Conservation (phyloP, 192 early-diverging fungal genomes). For the Kappamyces sp. region DNA sequence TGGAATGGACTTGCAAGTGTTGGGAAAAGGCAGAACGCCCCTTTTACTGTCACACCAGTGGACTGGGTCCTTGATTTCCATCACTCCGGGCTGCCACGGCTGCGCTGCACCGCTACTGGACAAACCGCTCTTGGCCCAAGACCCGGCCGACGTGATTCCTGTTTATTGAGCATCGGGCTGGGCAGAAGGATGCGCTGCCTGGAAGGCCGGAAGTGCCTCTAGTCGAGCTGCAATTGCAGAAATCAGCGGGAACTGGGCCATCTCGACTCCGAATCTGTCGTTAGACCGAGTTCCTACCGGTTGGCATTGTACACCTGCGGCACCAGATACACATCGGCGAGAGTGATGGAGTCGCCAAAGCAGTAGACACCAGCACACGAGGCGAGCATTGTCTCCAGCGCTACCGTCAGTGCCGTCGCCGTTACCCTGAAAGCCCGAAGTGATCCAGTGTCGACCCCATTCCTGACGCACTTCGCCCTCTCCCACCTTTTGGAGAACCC, state of each 20-base stretch:
- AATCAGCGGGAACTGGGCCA: slow-evolving; percentile 65
- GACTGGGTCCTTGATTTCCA: too few species aligned
- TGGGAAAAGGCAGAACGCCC: too few species aligned
- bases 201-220: slow-evolving; percentile 59
- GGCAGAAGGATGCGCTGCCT: slow-evolving; percentile 22
- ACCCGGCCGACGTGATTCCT: too few species aligned
- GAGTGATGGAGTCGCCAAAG: slow-evolving; percentile 71
- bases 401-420: slow-evolving; percentile 3
- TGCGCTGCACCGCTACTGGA: too few species aligned
- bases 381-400: slow-evolving; percentile 62
- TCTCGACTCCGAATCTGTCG: slow-evolving; percentile 59
- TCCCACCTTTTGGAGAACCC: slow-evolving; percentile 59
- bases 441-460: slow-evolving; percentile 54
- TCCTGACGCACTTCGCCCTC: slow-evolving; percentile 41
- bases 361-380: slow-evolving; percentile 65
- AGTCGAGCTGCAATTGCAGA: slow-evolving; percentile 50
- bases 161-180: slow-evolving; percentile 33
- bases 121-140: too few species aligned
- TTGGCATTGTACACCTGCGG: slow-evolving; percentile 75
- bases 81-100: too few species aligned
- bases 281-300: slow-evolving; percentile 36
- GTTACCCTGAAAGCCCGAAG: slow-evolving; percentile 56
- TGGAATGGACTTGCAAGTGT: too few species aligned
- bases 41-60: too few species aligned
- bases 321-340: slow-evolving; percentile 76